phyloP scores from a whole-genome alignment of 1,139 yeast species.

The Scheffersomyces parashehatae region DNA sequence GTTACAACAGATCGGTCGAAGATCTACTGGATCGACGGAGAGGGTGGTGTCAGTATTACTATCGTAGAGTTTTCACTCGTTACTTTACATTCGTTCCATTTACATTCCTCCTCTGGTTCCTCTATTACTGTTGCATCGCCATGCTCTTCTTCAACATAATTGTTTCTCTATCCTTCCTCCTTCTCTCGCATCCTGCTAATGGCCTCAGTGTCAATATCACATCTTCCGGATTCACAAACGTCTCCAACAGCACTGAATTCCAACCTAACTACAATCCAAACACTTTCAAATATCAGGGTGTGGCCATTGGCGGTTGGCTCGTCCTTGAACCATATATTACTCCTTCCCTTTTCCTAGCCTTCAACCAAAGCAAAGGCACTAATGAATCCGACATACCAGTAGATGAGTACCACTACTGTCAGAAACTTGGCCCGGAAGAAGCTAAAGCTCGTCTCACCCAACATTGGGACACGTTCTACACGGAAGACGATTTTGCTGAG shows the following conservation, averaged over 20 bases:
- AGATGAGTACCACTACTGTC: slow-evolving; percentile 59
- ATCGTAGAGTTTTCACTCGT: too few species aligned
- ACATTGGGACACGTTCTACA: slow-evolving; percentile 59
- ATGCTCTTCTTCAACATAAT: too few species aligned
- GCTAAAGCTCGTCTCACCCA: slow-evolving; percentile 41
- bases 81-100: too few species aligned
- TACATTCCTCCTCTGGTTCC: too few species aligned
- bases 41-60: too few species aligned
- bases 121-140: too few species aligned
- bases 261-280: slow-evolving; percentile 15
- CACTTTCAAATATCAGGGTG: slow-evolving; percentile 43
- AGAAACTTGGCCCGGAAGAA: slow-evolving; percentile 46
- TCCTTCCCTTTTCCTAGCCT: slow-evolving; percentile 54
- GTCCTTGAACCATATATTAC: slow-evolving; percentile 67
- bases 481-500: slow-evolving; percentile 51
- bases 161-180: background rate
- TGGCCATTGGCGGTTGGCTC: slow-evolving; percentile 67
- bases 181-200: background rate
- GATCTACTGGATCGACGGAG: too few species aligned
- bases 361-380: slow-evolving; percentile 25
- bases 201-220: slow-evolving; percentile 1
- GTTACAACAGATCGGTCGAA: too few species aligned
- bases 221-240: slow-evolving; percentile 4
- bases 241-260: slow-evolving; percentile 6
- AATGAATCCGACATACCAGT: slow-evolving; percentile 44